Evolutionary conservation across 1,139 yeast species (phyloP).

Genomic region (Nematodospora anomalae): DNA sequence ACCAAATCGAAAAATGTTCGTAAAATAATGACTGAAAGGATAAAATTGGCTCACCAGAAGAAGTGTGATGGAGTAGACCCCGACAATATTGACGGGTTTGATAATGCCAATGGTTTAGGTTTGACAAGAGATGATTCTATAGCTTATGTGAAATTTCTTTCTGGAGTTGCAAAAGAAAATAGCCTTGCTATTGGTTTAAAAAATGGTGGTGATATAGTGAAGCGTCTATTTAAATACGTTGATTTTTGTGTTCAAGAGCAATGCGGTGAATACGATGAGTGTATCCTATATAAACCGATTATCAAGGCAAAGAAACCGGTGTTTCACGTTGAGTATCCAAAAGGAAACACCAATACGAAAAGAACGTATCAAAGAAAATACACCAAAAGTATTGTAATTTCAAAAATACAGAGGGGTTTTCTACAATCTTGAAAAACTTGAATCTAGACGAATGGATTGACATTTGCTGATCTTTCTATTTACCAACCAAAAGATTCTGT

Average conservation of each 20-base stretch:
- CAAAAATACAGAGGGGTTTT: constrained; percentile 15
- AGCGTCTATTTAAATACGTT: constrained; percentile 15
- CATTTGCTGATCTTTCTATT: constrained; percentile 6
- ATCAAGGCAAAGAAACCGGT: constrained; percentile 18
- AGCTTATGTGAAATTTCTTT: constrained; percentile 17
- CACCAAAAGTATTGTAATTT: constrained; percentile 15
- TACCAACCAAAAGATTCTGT: constrained; percentile 64
- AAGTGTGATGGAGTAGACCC: constrained; percentile 26
- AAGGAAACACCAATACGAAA: constrained; percentile 15
- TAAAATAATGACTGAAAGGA: constrained; percentile 18
- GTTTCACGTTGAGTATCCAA: constrained; percentile 24
- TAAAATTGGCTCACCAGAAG: constrained; percentile 18
- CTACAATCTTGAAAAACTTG: constrained; percentile 22
- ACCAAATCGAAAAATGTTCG: constrained; percentile 17
- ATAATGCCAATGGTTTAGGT: constrained; percentile 21
- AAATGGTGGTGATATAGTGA: constrained; percentile 21
- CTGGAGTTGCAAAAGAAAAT: constrained; percentile 14
- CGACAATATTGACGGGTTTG: constrained; percentile 24
- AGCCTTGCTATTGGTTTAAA: constrained; percentile 21
- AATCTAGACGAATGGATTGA: constrained; percentile 19
- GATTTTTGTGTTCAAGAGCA: constrained; percentile 24
- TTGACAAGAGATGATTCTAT: constrained; percentile 20
- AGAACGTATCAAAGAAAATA: constrained; percentile 8
- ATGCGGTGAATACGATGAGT: constrained; percentile 22
- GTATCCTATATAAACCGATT: constrained; percentile 17